Evolutionary conservation across 2,329 filamentous ascomycete genomes (phyloP).

Genomic region (Penicillium glabrum): DNA sequence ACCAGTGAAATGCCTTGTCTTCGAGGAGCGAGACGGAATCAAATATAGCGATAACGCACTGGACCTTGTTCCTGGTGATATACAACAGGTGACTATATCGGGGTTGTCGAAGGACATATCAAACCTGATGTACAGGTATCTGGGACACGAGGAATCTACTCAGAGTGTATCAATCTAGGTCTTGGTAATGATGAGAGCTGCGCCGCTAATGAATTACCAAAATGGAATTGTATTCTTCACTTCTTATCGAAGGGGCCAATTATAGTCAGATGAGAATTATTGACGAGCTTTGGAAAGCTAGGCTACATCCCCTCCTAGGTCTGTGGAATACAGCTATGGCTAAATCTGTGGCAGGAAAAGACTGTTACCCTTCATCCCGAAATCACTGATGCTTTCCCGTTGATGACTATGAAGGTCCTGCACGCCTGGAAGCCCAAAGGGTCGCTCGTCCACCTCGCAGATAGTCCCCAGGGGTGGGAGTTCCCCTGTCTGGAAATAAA

Average conservation of each 20-base stretch:
- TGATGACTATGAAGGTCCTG: background rate
- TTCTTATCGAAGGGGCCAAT: too few species aligned
- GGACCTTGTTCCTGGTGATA: constrained; percentile 60
- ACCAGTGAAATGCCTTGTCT: constrained; percentile 61
- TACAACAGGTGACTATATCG: constrained; percentile 42
- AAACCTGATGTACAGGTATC: background rate
- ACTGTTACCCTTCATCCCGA: background rate
- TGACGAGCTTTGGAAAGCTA: too few species aligned
- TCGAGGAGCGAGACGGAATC: constrained; percentile 58
- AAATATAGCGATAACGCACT: constrained; percentile 57
- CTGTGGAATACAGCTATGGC: too few species aligned
- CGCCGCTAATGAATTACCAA: background rate
- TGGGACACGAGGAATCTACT: background rate
- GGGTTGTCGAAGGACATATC: background rate
- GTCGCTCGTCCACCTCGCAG: background rate
- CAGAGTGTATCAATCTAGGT: background rate
- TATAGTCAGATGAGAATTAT: too few species aligned
- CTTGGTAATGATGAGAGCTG: background rate
- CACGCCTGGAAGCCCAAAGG: background rate
- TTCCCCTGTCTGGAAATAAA: background rate
- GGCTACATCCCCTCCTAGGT: too few species aligned
- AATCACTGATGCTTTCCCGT: too few species aligned
- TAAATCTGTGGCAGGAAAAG: too few species aligned
- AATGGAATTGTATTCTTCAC: background rate
- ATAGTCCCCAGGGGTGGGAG: background rate